Evolutionary conservation across 2,329 filamentous ascomycete species (phyloP).

Genomic region (Aspergillus intermedius): DNA sequence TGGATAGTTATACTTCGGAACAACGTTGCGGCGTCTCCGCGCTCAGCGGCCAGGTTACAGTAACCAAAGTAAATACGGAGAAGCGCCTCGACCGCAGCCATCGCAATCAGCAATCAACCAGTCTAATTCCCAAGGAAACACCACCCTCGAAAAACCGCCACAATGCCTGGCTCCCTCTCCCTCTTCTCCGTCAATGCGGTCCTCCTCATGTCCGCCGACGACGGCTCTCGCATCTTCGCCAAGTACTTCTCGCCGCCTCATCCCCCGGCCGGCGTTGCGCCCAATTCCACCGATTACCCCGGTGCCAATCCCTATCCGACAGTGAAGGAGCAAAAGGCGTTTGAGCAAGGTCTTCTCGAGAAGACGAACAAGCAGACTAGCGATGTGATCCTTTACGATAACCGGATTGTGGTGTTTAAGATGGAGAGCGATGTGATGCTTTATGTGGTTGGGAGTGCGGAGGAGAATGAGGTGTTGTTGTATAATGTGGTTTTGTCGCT

Average conservation of each 20-base stretch:
- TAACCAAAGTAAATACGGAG: constrained; percentile 8
- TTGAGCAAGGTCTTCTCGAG: constrained; percentile 90
- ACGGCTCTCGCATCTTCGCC: constrained; percentile 83
- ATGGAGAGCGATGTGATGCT: constrained; percentile 95
- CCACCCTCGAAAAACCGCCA: constrained; percentile 13
- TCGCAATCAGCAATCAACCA: constrained; percentile 1
- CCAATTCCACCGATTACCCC: constrained; percentile 53
- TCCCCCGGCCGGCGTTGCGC: constrained; percentile 52
- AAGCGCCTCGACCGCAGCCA: too few relatives aligned
- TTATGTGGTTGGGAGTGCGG: constrained; percentile 82
- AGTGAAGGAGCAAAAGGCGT: constrained; percentile 87
- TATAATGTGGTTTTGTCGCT: constrained; percentile 93
- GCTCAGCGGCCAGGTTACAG: constrained; percentile 7
- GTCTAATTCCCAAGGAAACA: neutral
- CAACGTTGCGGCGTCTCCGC: constrained; percentile 16
- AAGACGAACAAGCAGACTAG: constrained; percentile 94
- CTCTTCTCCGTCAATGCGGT: constrained; percentile 72
- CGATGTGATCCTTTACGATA: constrained; percentile 97
- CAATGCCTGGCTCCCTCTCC: constrained; percentile 68
- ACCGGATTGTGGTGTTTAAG: constrained; percentile 95
- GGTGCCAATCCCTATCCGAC: constrained; percentile 75
- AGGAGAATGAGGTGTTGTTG: constrained; percentile 94
- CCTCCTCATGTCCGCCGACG: constrained; percentile 74
- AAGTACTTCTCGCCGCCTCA: constrained; percentile 83
- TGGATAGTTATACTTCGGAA: constrained; percentile 13